Evolutionary conservation across 2,329 filamentous ascomycete species (phyloP), one percentile per base, ranked within the genome.

Genomic region (Alternaria triticina): DNA sequence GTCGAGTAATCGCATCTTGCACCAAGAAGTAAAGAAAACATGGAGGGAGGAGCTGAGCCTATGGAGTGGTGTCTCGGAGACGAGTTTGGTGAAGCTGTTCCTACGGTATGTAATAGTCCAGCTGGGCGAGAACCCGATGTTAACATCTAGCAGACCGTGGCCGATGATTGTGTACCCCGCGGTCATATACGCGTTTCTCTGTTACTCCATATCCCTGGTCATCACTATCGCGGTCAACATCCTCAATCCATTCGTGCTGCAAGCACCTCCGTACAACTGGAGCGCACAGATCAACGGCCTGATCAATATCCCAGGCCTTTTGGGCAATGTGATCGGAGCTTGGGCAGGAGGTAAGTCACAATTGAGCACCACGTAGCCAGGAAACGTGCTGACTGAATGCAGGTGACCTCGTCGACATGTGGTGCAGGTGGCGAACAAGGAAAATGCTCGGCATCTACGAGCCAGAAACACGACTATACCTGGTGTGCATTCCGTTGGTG

Each of bases 291-390:
- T 81, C 51, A 80, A 79, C 49, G 80, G 79, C 13, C 67, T 82
- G 22, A 79, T 81, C 68, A 81, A 81, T 50, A 80, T 82, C 33
- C 77, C 80, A 15, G 79, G 75, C 5, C 56, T 82, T 3, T 49
- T 85, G 17, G 83, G 83, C 11, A 83, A 84, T 56, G 30, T 84
- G 3, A 62, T 79, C 36, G 83, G 83, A 5, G 76, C 81, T 27
- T 81, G 74, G 59, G 74, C 79, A 5, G 83, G 83, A 22, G 66
- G 69, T 70, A 55, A 62, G 61, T 20, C 6, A 8, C 27, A 17
- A 3, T 43, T 13, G 28, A n/a, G 4, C 6, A 61, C 22, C 10
- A 3, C 4, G 27, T n/a, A 45, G 13, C 20, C n/a, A 17, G n/a
- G 36, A 40, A 40, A 15, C 17, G 25, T 33, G 17, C 46, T 57